These are phyloP conservation scores for Exophiala viscosa DNA, from an alignment of 2,329 filamentous ascomycete species.

Conservation along the genomic window DNA sequence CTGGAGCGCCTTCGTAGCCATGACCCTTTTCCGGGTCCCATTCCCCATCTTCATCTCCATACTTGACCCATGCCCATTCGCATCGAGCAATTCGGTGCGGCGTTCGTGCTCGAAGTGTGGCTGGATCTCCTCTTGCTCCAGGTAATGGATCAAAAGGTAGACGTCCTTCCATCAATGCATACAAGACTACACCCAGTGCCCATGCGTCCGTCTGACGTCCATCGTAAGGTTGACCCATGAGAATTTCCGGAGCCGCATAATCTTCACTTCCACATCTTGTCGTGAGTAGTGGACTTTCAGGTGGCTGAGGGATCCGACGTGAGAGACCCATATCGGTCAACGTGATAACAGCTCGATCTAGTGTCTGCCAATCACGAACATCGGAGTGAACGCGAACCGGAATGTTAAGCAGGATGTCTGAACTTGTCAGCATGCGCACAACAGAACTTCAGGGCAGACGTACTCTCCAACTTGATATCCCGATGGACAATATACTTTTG, in stretches of 20 bases:
- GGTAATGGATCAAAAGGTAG: constrained; percentile 90
- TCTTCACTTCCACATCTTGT: constrained; percentile 95
- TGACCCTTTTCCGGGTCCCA: constrained; percentile 68
- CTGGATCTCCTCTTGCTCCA: constrained; percentile 66
- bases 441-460: constrained; percentile 35
- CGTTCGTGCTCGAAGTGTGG: constrained; percentile 73
- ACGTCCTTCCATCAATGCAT: constrained; percentile 87
- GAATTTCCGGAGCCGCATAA: constrained; percentile 92
- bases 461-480: constrained; percentile 97
- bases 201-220: constrained; percentile 89
- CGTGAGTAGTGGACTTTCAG: constrained; percentile 79
- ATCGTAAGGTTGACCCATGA: constrained; percentile 92
- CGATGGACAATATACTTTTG: constrained; percentile 83
- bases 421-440: constrained; percentile 19
- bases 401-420: constrained; percentile 89
- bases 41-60: constrained; percentile 77
- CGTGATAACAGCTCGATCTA: constrained; percentile 79
- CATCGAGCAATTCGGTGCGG: constrained; percentile 92
- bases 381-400: constrained; percentile 64
- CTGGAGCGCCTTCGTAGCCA: constrained; percentile 69
- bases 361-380: constrained; percentile 65
- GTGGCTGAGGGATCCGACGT: constrained; percentile 67
- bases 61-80: constrained; percentile 93
- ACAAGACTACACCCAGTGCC: constrained; percentile 89
- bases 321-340: constrained; percentile 90